Evolutionary conservation across 176 grass and related monocot species (phyloP).

Genomic region (Aegilops bicornis): DNA sequence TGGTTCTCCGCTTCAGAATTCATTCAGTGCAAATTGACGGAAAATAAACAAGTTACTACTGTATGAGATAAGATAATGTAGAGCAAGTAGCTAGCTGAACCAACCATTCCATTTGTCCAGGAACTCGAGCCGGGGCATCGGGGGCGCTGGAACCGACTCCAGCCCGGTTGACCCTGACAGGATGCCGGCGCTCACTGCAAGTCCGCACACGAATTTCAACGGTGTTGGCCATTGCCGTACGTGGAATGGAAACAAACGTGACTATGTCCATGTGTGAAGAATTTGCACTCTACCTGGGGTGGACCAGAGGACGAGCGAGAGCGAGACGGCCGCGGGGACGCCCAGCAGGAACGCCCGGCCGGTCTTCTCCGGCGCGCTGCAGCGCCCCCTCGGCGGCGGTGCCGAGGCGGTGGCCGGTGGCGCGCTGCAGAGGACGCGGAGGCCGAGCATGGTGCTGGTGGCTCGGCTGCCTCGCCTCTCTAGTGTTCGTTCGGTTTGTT

Average conservation of each 20-base stretch:
- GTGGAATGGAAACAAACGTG: too few relatives aligned
- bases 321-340: constrained; percentile 45
- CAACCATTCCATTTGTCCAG: constrained; percentile 86
- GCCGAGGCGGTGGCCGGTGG: constrained; percentile 9
- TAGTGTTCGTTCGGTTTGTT: neutral
- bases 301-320: constrained; percentile 68
- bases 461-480: neutral
- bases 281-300: constrained; percentile 47
- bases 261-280: neutral
- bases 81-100: neutral
- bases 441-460: constrained; percentile 25
- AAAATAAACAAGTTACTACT: neutral
- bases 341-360: constrained; percentile 30
- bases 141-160: constrained; percentile 73
- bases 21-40: neutral
- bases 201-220: neutral
- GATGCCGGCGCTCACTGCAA: constrained; percentile 91
- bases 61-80: too few relatives aligned
- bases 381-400: neutral
- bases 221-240: neutral
- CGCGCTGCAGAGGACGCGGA: constrained; percentile 22
- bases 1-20: constrained; percentile 68
- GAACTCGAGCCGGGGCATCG: constrained; percentile 77
- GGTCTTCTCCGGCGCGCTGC: constrained; percentile 15
- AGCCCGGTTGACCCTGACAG: constrained; percentile 81